These are phyloP conservation scores for Echites panduratus DNA, from an alignment of 257 asterid genomes.

Conservation along the genomic window DNA sequence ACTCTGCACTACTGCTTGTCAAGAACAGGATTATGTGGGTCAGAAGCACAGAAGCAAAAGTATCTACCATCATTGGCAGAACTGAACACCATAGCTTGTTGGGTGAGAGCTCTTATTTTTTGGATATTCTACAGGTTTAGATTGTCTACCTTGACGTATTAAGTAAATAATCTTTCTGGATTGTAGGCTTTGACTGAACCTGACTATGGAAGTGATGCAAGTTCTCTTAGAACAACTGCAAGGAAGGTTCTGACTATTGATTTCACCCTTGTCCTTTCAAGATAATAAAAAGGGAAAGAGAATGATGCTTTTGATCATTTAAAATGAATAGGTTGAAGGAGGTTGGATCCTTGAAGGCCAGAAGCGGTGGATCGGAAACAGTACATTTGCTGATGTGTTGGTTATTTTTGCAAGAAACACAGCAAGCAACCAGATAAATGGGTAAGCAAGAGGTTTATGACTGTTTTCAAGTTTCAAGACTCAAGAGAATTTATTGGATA, in stretches of 20 bases:
- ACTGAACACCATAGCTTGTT: slow-evolving; percentile 65
- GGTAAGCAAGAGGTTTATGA: slow-evolving; percentile 34
- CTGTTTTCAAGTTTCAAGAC: neutral
- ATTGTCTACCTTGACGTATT: neutral
- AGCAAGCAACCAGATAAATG: slow-evolving; percentile 74
- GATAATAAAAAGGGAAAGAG: neutral
- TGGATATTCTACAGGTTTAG: neutral
- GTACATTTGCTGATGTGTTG: slow-evolving; percentile 88
- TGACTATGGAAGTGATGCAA: slow-evolving; percentile 96
- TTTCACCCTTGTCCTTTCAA: slow-evolving; percentile 5
- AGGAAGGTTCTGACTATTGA: slow-evolving; percentile 46
- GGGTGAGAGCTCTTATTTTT: slow-evolving; percentile 53
- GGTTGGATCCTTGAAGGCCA: slow-evolving; percentile 98
- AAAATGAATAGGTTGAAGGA: slow-evolving; percentile 72
- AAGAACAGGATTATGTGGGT: slow-evolving; percentile 74
- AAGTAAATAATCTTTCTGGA: slow-evolving; percentile 19
- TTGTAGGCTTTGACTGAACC: slow-evolving; percentile 90
- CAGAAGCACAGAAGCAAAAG: slow-evolving; percentile 80
- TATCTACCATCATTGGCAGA: slow-evolving; percentile 86
- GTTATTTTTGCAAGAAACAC: slow-evolving; percentile 81
- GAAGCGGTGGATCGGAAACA: slow-evolving; percentile 98
- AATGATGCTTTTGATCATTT: slow-evolving; percentile 4
- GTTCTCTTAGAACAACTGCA: slow-evolving; percentile 77
- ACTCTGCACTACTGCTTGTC: slow-evolving; percentile 20
- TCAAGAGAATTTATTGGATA: neutral